Conservation (phyloP, 805 yeast genomes). For the Wickerhamomyces mucosus region DNA sequence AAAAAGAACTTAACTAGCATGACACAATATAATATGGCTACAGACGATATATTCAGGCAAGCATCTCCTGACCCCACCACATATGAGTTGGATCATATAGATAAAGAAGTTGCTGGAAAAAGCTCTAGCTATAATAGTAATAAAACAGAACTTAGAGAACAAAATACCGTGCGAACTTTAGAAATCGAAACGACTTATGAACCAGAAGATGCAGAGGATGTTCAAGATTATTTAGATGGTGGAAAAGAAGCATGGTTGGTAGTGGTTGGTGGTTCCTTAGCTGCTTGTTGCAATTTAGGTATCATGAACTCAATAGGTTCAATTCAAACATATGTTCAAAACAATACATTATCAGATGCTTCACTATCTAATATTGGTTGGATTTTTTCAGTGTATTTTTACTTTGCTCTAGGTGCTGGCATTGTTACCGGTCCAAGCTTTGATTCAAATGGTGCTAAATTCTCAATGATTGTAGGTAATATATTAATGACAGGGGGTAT, state of each 20-base stretch:
- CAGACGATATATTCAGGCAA: too few species aligned
- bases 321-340: conserved; percentile 51
- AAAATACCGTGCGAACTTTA: too few species aligned
- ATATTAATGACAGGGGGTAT: conserved; percentile 36
- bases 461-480: conserved; percentile 36
- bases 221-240: conserved; percentile 27
- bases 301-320: conserved; percentile 58
- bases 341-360: conserved; percentile 37
- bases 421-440: conserved; percentile 39
- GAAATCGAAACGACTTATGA: not conserved
- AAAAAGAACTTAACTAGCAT: too few species aligned
- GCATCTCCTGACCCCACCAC: too few species aligned
- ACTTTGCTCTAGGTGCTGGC: conserved; percentile 21
- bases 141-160: too few species aligned
- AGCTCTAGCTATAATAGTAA: too few species aligned
- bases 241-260: conserved; percentile 30
- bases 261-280: conserved; percentile 35
- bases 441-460: conserved; percentile 47
- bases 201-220: conserved; percentile 1
- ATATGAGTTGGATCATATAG: too few species aligned
- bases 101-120: too few species aligned
- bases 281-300: conserved; percentile 43
- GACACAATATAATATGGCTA: too few species aligned
- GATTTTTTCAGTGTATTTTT: conserved; percentile 41
- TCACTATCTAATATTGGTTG: conserved; percentile 49